Base-by-base conservation (phyloP, 345 rosid species). In the Gossypium thurberi region DNA sequence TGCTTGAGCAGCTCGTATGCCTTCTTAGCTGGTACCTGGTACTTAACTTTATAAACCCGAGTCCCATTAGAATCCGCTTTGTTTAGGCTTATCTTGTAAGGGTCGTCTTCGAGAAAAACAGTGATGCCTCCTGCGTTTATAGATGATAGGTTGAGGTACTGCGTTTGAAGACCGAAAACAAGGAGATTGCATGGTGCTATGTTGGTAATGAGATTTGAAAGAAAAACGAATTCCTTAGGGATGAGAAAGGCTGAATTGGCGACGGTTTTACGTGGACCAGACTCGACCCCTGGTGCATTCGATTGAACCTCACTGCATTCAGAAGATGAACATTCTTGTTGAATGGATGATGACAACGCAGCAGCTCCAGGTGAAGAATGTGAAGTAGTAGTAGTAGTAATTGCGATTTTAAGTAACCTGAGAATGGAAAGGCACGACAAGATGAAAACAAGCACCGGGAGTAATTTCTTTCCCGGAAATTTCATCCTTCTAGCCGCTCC, bases 111-210 rank as follows among this genome's bases (percentile, higher is more conserved):
- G 10, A 92, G 83, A 75, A 90, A 84, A 75, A 88, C 65, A 23
- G 87, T 94, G 71, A 61, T 79, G 71, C 97, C 97, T 65, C 84
- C 85, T 42, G 82, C 83, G 80, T 92, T 94, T 69, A 88, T 60
- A 55, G 82, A 83, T 46, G 93, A 82, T 75, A 92, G 78, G 73
- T 67, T 79, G 43, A 88, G 78, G 83, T 90, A 85, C 69, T 83
- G 87, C 13, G 78, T 77, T 64, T 86, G 86, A 59, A 81, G 78
- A 64, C 97, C 97, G 12, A 92, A 90, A 69, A 89, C 81, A 58
- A 94, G 98, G 73, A 92, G 84, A 76, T 89, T 92, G 86, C 98
- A 90, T 50, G 97, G 98, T 33, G 86, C 83, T 78, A 65, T 86
- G 25, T 20, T 65, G 64, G 78, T 77, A 51, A 94, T 44, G 48